Conservation (phyloP, 2,329 filamentous ascomycete genomes). For the Phialophora tarda region DNA sequence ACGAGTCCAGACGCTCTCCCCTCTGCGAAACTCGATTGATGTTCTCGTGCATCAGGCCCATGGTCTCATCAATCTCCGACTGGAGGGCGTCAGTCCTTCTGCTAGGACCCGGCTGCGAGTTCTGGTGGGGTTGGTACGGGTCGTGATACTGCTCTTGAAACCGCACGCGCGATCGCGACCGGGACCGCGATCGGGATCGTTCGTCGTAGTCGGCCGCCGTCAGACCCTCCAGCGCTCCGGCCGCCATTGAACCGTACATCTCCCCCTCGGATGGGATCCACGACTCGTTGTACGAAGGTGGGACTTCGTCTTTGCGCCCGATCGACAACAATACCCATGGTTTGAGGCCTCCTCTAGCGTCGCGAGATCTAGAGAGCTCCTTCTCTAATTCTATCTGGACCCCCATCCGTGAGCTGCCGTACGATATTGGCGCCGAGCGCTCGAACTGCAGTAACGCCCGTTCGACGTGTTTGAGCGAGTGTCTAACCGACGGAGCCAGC, state of each 20-base stretch:
- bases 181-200: background rate
- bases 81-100: background rate
- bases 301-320: background rate
- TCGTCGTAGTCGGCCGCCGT: background rate
- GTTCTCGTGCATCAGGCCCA: background rate
- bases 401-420: slow-evolving; percentile 1
- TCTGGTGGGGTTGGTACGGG: background rate
- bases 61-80: background rate
- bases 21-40: background rate
- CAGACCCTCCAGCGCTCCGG: slow-evolving; percentile 6
- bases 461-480: slow-evolving; percentile 15
- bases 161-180: slow-evolving; percentile 2
- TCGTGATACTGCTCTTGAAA: background rate
- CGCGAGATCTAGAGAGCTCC: slow-evolving; percentile 3
- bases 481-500: slow-evolving; percentile 2
- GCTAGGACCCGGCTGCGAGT: background rate
- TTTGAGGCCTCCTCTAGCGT: background rate
- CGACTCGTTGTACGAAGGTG: slow-evolving; percentile 1
- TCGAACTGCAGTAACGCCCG: slow-evolving; percentile 20
- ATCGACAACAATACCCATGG: slow-evolving; percentile 19
- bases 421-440: background rate
- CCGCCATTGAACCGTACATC: slow-evolving; percentile 11
- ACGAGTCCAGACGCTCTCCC: background rate
- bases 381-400: slow-evolving; percentile 21
- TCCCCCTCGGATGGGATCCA: slow-evolving; percentile 9